Evolutionary conservation across 768 basidiomycete genomes (phyloP).

Genomic region (Tylopilus felleus): DNA sequence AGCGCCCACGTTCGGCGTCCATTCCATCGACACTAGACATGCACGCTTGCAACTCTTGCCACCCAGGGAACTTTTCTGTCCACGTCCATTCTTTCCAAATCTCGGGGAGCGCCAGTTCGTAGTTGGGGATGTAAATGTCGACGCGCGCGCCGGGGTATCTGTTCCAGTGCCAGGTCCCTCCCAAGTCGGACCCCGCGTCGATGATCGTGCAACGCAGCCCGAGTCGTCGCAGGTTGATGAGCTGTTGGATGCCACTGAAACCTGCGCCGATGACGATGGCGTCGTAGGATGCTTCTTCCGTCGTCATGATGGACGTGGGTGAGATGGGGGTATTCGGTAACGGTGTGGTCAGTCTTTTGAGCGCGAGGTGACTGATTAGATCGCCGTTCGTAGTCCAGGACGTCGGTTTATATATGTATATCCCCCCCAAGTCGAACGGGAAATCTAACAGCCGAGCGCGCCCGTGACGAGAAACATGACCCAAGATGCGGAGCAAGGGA

Average conservation of each 20-base stretch:
- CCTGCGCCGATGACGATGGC: background rate
- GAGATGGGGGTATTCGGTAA: too few species aligned
- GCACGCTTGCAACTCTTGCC: constrained; percentile 11
- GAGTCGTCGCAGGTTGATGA: background rate
- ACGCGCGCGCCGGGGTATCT: background rate
- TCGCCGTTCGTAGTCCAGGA: too few species aligned
- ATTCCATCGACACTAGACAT: background rate
- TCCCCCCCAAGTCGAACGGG: too few species aligned
- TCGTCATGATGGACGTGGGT: background rate
- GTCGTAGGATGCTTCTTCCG: background rate
- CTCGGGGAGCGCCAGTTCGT: constrained; percentile 8
- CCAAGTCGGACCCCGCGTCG: background rate
- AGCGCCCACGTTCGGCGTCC: too few species aligned
- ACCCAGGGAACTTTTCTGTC: constrained; percentile 10
- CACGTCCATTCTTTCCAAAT: constrained; percentile 17
- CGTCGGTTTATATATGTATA: too few species aligned
- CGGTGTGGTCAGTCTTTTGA: too few species aligned
- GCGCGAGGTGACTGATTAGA: too few species aligned
- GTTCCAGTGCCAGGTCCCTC: background rate
- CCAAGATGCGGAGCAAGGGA: too few species aligned
- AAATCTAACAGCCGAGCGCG: too few species aligned
- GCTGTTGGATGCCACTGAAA: background rate
- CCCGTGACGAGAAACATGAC: too few species aligned
- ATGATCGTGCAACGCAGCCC: background rate
- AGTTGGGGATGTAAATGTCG: constrained; percentile 9